These are phyloP conservation scores for Euphorbia lathyris DNA, from an alignment of 345 rosid species.

Conservation along the genomic window DNA sequence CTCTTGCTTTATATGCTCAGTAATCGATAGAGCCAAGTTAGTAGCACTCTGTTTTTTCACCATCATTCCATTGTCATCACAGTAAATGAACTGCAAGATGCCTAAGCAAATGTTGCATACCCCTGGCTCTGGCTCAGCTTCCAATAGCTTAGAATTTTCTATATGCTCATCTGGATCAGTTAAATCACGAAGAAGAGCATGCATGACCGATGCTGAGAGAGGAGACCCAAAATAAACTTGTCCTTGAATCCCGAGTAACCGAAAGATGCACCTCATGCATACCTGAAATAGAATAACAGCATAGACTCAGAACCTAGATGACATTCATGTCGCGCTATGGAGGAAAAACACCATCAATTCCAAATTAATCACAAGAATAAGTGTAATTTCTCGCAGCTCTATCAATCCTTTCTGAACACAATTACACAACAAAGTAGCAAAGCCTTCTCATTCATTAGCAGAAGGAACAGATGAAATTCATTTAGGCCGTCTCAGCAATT, in stretches of 20 bases:
- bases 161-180: neutral
- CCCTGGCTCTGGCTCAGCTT: constrained; percentile 36
- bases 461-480: neutral
- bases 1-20: constrained; percentile 55
- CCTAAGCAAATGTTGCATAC: constrained; percentile 76
- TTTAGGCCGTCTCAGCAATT: too few species aligned
- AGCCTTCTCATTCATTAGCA: neutral
- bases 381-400: neutral
- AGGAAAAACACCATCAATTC: neutral
- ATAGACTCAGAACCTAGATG: neutral
- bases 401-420: neutral
- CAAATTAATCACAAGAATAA: neutral
- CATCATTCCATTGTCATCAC: constrained; percentile 36
- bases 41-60: constrained; percentile 36
- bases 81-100: constrained; percentile 57
- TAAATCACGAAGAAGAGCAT: constrained; percentile 23
- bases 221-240: constrained; percentile 29
- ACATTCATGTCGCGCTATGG: neutral
- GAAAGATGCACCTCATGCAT: constrained; percentile 68
- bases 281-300: constrained; percentile 41
- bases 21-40: constrained; percentile 45
- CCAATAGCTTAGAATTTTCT: constrained; percentile 11
- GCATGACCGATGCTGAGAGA: constrained; percentile 29
- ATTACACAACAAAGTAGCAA: neutral
- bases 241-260: constrained; percentile 49